These are phyloP conservation scores for Helichrysum umbraculigerum DNA, from an alignment of 129 eudicot species.

Conservation along the genomic window DNA sequence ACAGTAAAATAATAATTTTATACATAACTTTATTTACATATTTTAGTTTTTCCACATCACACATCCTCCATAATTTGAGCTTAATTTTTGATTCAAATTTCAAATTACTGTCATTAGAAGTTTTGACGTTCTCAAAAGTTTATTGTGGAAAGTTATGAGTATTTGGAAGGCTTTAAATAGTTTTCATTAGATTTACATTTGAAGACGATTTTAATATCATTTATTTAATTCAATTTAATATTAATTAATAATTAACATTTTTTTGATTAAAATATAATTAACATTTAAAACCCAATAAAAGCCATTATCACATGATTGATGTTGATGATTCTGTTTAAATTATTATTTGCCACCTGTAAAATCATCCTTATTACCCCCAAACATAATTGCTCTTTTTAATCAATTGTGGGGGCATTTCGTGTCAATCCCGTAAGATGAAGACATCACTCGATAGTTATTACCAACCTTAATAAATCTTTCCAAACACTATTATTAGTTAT, in stretches of 20 bases:
- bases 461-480: constrained; percentile 24
- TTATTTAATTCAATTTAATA: no score
- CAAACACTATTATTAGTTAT: constrained; percentile 1
- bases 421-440: constrained; percentile 19
- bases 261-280: no score
- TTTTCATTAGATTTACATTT: constrained; percentile 19
- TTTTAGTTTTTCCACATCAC: no score
- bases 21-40: no score
- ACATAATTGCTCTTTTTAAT: background rate
- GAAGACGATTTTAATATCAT: constrained; percentile 30
- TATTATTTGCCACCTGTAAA: constrained; percentile 11
- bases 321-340: constrained; percentile 30
- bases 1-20: no score
- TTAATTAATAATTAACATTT: constrained; percentile 29
- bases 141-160: constrained; percentile 9
- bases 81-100: background rate
- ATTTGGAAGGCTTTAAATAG: constrained; percentile 7
- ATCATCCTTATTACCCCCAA: constrained; percentile 28
- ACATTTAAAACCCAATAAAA: constrained; percentile 43
- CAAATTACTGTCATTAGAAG: background rate
- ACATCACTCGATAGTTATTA: constrained; percentile 22
- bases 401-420: constrained; percentile 20
- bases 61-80: no score
- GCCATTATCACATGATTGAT: constrained; percentile 24
- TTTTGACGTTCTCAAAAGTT: background rate